Base-by-base conservation (phyloP, 2,329 filamentous ascomycete genomes). In the Leptoxyphium fumago region DNA sequence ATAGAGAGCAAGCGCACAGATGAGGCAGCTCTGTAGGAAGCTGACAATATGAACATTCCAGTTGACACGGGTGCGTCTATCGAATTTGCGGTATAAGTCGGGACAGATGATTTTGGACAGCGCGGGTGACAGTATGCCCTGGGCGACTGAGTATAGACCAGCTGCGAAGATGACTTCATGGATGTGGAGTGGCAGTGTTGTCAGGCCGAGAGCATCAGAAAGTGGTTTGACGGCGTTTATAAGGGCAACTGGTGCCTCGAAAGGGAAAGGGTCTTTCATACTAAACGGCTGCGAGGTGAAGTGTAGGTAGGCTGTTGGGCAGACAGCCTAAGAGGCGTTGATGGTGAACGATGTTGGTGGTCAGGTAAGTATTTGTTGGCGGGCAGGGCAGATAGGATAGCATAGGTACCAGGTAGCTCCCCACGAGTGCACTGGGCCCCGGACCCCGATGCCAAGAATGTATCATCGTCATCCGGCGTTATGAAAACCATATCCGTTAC, bases 21-120 rank as follows among this genome's bases (percentile, higher is more conserved):
- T 84, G 44, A 85, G 64, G 29, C 72, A 67, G 59, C 78, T 81
- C 70, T 93, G 85, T 45, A 84, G 70, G 52, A 91, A 73, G n/a
- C 82, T 87, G 29, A 91, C 84, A 44, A 89, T 79, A 59, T 89
- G 85, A 18, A 86, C 80, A 61, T 93, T 78, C 85, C 85, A 91
- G 69, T 83, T 91, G 49, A 86, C 69, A 58, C 73, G 74, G 45
- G 81, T 84, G 44, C 74, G 71, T 21, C 68, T 65, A 41, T 77
- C 74, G 52, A 85, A 71, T 40, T 64, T 63, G 29, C 68, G 60
- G 65, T 91, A 91, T 52, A 74, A 70, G 39, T 68, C 58, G 14
- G 81, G 76, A 50, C 82, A 78, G 47, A 86, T 60, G 45, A 67
- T 57, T 39, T 64, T 69, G 29, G 82, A 87, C 30, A 88, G 43